These are phyloP conservation scores for Aspergillus ellipticus DNA, from an alignment of 495 filamentous ascomycete genomes.

Conservation along the genomic window DNA sequence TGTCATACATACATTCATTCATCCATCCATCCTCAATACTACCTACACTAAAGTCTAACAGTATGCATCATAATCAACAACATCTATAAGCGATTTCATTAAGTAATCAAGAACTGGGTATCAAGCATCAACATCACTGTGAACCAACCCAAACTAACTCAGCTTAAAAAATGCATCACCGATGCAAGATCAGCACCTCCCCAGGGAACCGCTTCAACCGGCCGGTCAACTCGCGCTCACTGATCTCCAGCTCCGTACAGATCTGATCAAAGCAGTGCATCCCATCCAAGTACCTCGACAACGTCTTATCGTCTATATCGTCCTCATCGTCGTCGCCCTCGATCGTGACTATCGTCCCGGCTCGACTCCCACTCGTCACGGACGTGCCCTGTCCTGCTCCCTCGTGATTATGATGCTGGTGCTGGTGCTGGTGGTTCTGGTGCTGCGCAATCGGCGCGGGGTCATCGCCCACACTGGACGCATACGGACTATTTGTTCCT, in stretches of 20 bases:
- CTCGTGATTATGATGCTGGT: constrained; percentile 10
- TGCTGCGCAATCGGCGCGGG: constrained; percentile 20
- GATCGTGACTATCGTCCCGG: constrained; percentile 17
- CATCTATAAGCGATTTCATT: too few relatives aligned
- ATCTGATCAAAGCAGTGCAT: constrained; percentile 87
- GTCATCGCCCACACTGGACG: constrained; percentile 37
- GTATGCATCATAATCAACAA: too few relatives aligned
- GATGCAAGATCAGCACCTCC: constrained; percentile 54
- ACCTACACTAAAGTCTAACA: too few relatives aligned
- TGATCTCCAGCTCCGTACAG: constrained; percentile 68
- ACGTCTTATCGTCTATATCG: constrained; percentile 35
- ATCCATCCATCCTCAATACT: too few relatives aligned
- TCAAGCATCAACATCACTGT: neutral
- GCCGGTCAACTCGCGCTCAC: constrained; percentile 51
- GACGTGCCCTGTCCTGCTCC: constrained; percentile 23
- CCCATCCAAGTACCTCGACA: constrained; percentile 74
- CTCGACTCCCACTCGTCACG: constrained; percentile 30
- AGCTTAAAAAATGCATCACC: constrained; percentile 44
- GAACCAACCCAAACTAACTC: neutral
- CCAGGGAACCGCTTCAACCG: constrained; percentile 47
- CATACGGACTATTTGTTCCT: constrained; percentile 35
- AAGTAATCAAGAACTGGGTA: neutral
- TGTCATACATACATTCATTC: too few relatives aligned
- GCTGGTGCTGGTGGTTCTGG: constrained; percentile 10
- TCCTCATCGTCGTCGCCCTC: constrained; percentile 33